Percentiles rank a stretch among this genome's conserved stretches.
Conservation (phyloP, 1,284 basidiomycete genomes). For the Trichosporon faecale region DNA sequence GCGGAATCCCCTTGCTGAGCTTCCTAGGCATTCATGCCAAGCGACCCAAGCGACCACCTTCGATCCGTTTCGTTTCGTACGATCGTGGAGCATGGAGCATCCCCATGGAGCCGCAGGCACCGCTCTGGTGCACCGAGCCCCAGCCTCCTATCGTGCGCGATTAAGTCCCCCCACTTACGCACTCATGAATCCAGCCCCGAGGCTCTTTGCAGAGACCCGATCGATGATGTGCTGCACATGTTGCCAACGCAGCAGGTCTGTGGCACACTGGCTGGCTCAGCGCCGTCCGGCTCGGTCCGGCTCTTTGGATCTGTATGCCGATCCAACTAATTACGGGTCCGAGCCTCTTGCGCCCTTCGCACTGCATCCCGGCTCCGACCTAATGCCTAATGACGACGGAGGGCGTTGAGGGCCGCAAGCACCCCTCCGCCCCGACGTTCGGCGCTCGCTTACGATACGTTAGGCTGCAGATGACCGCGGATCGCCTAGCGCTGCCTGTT, state of each 20-base stretch:
- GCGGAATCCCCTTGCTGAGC: background rate
- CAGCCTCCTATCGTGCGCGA: background rate
- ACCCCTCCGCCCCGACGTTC: too few species aligned
- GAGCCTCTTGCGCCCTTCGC: background rate
- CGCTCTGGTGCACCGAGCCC: background rate
- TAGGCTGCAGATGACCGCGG: background rate
- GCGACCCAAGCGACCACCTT: background rate
- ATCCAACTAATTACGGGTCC: background rate
- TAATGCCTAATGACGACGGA: background rate
- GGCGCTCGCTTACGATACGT: too few species aligned
- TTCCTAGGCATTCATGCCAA: background rate
- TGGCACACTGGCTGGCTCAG: background rate
- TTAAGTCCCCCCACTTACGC: background rate
- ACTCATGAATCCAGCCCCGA: background rate
- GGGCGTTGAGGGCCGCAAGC: background rate
- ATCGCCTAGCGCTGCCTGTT: background rate
- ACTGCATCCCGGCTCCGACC: background rate
- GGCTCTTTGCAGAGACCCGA: background rate
- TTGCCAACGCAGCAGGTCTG: background rate
- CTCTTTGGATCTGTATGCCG: background rate
- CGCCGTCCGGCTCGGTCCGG: background rate
- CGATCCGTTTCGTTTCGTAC: background rate
- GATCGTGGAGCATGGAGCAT: too few species aligned
- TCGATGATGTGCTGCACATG: background rate
- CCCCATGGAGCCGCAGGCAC: conserved; percentile 4